Evolutionary conservation across 1,284 basidiomycete species (phyloP), one percentile per base, ranked within the genome.

Genomic region (Pascua sp.): DNA sequence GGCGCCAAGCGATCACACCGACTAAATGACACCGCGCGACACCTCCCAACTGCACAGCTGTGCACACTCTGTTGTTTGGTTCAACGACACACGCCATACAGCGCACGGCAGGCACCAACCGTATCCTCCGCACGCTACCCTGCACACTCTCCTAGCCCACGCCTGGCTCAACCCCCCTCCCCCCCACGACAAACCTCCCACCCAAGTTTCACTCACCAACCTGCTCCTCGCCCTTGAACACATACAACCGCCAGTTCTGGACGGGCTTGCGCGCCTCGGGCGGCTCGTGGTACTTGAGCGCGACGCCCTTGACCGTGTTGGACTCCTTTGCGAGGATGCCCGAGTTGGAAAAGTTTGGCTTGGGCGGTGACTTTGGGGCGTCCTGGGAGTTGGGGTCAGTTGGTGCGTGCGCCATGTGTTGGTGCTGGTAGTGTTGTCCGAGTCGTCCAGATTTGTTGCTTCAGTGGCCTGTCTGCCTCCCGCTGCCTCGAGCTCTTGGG

Each of bases 251-350:
- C 96, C 96, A 98, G 18, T 88, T 89, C 42, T 88, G 78, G 3
- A 82, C 79, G 5, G 96, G 95, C 71, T 94, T 96, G 63, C 94
- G 81, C 24, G 96, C 96, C 80, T 99, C 96, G 2, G 95, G 92
- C 11, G 96, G 96, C 76, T 99, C 96, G 67, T 98, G 95, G 73
- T 99, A 99, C 76, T 98, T 99, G 60, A 99, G 80, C 42, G 95
- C 85, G 1, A 94, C 90, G 55, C 87, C 91, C 67, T 86, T 84
- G 47, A 91, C 85, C 1, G 88, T 90, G 69, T 97, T 96, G 7
- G 92, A 95, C 71, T 91, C 96, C 7, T 93, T 94, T 0, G 95
- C 96, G 18, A 99, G 83, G 11, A 96, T 81, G 8, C 96, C 96
- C 1, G 91, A 96, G 7, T 84, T 83, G 11, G 80, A 83, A 75